phyloP scores from a whole-genome alignment of 805 yeast genomes.

The Ogataea trehaloabstinens region DNA sequence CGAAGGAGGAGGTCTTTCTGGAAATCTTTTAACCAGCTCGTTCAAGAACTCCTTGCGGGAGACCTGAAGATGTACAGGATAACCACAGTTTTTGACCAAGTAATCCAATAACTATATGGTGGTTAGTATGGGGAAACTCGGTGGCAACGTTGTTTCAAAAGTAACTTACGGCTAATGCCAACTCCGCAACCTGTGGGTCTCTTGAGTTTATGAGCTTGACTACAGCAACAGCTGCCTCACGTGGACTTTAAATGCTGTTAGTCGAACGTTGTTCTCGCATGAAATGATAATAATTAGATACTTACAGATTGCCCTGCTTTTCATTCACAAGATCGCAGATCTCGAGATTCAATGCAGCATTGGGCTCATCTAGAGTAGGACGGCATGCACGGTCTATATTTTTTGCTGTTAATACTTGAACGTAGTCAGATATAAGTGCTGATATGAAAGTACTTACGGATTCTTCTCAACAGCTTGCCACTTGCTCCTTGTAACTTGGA shows the following conservation, averaged over 20 bases:
- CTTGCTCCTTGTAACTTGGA: slow-evolving; percentile 33
- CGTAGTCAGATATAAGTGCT: neutral
- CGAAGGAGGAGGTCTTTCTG: slow-evolving; percentile 88
- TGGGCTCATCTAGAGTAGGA: slow-evolving; percentile 80
- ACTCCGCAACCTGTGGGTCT: slow-evolving; percentile 83
- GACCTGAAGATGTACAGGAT: slow-evolving; percentile 92
- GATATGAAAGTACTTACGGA: slow-evolving; percentile 28
- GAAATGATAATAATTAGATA: too few species aligned
- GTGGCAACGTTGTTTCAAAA: neutral
- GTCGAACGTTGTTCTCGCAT: too few species aligned
- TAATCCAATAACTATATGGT: slow-evolving; percentile 60
- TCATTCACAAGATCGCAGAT: slow-evolving; percentile 92
- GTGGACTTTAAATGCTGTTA: slow-evolving; percentile 48
- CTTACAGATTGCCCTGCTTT: slow-evolving; percentile 72
- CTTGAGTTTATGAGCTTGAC: slow-evolving; percentile 79
- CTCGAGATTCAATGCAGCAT: slow-evolving; percentile 81
- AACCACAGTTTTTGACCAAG: slow-evolving; percentile 95
- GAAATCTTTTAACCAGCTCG: slow-evolving; percentile 88
- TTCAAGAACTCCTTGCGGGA: slow-evolving; percentile 93
- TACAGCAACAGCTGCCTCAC: slow-evolving; percentile 88
- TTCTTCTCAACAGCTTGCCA: slow-evolving; percentile 37
- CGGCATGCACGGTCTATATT: slow-evolving; percentile 77
- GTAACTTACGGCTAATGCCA: slow-evolving; percentile 46
- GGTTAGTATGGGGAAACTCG: neutral
- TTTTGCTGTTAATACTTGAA: slow-evolving; percentile 4